phyloP scores from a whole-genome alignment of 768 basidiomycete genomes.

The Pleurotus citrinopileatus region DNA sequence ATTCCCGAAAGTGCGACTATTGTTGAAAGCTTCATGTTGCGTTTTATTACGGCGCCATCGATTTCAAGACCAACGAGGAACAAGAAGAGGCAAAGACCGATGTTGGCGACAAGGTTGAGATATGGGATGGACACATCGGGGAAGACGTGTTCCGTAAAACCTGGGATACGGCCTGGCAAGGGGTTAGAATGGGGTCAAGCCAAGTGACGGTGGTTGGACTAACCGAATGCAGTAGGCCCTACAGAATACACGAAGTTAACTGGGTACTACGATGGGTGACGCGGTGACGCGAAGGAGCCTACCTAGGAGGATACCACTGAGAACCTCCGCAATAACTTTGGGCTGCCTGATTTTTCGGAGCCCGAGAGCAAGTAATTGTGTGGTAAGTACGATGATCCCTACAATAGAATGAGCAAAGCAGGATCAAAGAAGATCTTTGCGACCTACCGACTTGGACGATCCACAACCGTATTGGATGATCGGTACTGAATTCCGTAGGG shows the following conservation, averaged over 20 bases:
- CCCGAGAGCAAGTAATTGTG: constrained; percentile 69
- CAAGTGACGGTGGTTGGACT: no score
- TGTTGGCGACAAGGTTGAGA: constrained; percentile 83
- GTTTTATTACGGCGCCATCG: constrained; percentile 73
- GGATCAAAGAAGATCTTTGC: not conserved
- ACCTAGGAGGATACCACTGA: constrained; percentile 90
- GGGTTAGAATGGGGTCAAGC: no score
- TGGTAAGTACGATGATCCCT: constrained; percentile 83
- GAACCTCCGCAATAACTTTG: constrained; percentile 77
- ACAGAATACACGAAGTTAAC: not conserved
- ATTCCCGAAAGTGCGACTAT: constrained; percentile 83
- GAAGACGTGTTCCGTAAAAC: constrained; percentile 86
- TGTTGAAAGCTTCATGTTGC: constrained; percentile 65
- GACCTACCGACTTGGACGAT: constrained; percentile 73
- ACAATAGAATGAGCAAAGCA: not conserved
- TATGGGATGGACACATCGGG: constrained; percentile 68
- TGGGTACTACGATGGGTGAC: constrained; percentile 5
- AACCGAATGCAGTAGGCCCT: constrained; percentile 52
- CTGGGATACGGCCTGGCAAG: constrained; percentile 70
- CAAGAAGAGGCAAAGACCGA: constrained; percentile 84
- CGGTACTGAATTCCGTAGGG: constrained; percentile 59
- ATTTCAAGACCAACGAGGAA: constrained; percentile 95
- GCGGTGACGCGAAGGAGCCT: no score
- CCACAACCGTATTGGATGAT: constrained; percentile 75
- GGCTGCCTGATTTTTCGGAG: constrained; percentile 83